phyloP scores from a whole-genome alignment of 352 stramenopile species.

The Phytophthora sansomeana region DNA sequence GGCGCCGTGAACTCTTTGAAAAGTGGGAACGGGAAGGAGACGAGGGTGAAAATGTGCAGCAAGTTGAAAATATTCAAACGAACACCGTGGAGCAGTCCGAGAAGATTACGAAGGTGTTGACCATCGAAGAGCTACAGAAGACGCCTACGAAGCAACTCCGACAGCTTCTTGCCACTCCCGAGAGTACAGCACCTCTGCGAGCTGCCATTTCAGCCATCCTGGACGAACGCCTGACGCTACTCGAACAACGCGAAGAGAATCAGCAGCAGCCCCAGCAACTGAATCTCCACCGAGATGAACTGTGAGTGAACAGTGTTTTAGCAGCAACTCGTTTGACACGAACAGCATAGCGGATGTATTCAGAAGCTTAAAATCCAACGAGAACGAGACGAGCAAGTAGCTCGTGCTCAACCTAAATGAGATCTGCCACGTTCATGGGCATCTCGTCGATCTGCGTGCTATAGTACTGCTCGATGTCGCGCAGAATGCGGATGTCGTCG shows the following conservation, averaged over 20 bases:
- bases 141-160: constrained; percentile 68
- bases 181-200: constrained; percentile 48
- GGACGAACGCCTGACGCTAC: constrained; percentile 52
- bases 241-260: constrained; percentile 42
- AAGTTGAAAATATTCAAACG: not conserved
- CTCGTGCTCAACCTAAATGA: constrained; percentile 93
- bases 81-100: constrained; percentile 1
- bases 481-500: constrained; percentile 95
- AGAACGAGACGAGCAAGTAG: not conserved
- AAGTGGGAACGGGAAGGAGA: constrained; percentile 47
- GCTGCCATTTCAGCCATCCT: constrained; percentile 55
- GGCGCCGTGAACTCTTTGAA: constrained; percentile 55
- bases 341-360: constrained; percentile 40
- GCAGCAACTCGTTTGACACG: not conserved
- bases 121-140: constrained; percentile 44
- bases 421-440: constrained; percentile 98
- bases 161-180: constrained; percentile 38
- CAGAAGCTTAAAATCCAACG: constrained; percentile 71
- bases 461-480: constrained; percentile 99
- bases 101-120: constrained; percentile 51
- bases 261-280: not conserved
- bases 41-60: constrained; percentile 2
- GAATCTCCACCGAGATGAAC: constrained; percentile 25
- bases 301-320: constrained; percentile 5
- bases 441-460: constrained; percentile 99